Percentiles rank a stretch among this genome's conserved stretches.
Conservation (phyloP, 2,329 filamentous ascomycete genomes). For the Cercospora sp. region DNA sequence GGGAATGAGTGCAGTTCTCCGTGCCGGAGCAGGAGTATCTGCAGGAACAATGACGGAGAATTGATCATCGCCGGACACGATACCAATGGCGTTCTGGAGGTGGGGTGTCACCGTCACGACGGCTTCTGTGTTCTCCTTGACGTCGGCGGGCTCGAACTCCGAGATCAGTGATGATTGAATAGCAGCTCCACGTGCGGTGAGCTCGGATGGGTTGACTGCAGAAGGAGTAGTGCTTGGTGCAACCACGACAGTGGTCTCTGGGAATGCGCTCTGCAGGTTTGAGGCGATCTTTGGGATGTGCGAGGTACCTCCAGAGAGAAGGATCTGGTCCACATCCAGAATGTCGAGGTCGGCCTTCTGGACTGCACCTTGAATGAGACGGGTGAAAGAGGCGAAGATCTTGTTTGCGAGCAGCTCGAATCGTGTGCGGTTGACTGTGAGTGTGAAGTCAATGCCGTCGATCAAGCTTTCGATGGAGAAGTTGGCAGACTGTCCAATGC, state of each 20-base stretch:
- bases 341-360: constrained; percentile 92
- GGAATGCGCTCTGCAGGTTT: constrained; percentile 78
- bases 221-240: constrained; percentile 75
- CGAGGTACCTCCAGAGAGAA: constrained; percentile 86
- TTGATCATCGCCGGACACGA: constrained; percentile 68
- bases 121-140: constrained; percentile 93
- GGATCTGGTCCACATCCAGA: constrained; percentile 90
- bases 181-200: constrained; percentile 83
- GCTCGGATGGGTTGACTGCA: constrained; percentile 91
- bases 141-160: constrained; percentile 90
- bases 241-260: constrained; percentile 72
- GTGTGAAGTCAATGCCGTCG: constrained; percentile 85
- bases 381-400: constrained; percentile 83
- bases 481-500: constrained; percentile 80
- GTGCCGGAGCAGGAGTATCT: constrained; percentile 86
- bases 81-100: constrained; percentile 82
- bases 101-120: constrained; percentile 93
- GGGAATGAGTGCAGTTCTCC: constrained; percentile 76
- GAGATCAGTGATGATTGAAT: constrained; percentile 93
- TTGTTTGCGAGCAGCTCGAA: constrained; percentile 88
- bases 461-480: constrained; percentile 91
- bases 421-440: constrained; percentile 87
- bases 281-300: constrained; percentile 91
- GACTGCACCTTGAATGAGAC: constrained; percentile 78
- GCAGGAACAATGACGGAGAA: constrained; percentile 81